Base-by-base conservation (phyloP, 2,329 filamentous ascomycete species). In the Spiromastix sp. region DNA sequence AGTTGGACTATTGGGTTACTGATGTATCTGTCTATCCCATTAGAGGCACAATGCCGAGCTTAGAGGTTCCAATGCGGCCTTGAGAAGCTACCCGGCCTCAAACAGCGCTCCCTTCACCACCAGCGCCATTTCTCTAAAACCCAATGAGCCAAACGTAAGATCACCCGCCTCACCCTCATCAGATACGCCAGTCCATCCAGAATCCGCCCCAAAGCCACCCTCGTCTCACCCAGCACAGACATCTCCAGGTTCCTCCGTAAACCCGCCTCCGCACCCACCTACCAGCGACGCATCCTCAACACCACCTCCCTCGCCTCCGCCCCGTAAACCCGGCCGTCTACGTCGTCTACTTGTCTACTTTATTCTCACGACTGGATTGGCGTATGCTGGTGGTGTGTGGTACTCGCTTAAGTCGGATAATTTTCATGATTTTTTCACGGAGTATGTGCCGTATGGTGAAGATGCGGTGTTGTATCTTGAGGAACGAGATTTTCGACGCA, bases 391-490 rank as follows among this genome's bases (percentile, higher is more conserved):
- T 45, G 86, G 89, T 47, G 79, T 95, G 37, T 94, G 83, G 70
- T 91, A 93, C 61, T 89, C 91, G 37, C 77, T 93, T 45, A 73
- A 91, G 61, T 93, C 81, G 55, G 91, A 98, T 68, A 94, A 85
- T 64, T 98, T 96, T 73, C 89, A 98, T 64, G 91, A 98, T 62
- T 91, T 95, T 69, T 98, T 98, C 66, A 96, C 87, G 51, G 87
- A 95, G 64, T 98, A 89, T 60, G 66, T 98, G 12, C 91, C 91
- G 15, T 94, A 83, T 48, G 91, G 87, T 51, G 91, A 98, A 64
- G 85, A 94, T 56, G 82, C 82, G 12, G 89, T 98, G 30, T 76
- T 93, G 17, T 96, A 93, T 65, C 79, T 98, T 34, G 91, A 98
- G 63, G 91, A 98, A 65, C 76, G 81, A 47, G 86, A 95, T 53